phyloP scores from a whole-genome alignment of 2,329 filamentous ascomycete species.

The Emydomyces testavorans region DNA sequence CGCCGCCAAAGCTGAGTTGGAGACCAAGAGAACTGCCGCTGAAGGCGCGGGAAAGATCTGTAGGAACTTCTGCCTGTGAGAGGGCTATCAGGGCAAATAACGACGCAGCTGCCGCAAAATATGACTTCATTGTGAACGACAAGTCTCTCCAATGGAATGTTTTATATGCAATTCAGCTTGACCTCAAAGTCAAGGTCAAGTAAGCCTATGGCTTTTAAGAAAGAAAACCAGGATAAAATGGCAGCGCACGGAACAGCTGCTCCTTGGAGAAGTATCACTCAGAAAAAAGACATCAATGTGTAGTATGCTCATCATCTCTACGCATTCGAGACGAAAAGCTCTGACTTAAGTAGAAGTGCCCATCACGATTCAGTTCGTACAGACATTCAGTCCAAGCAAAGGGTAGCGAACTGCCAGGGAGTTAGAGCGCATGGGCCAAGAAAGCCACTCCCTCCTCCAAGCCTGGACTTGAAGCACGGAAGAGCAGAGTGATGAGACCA shows the following conservation, averaged over 20 bases:
- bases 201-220: too few species aligned
- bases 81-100: constrained; percentile 9
- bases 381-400: background rate
- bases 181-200: too few species aligned
- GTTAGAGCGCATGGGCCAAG: too few species aligned
- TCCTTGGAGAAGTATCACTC: background rate
- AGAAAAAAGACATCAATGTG: too few species aligned
- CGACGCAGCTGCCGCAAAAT: background rate
- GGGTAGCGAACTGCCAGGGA: background rate
- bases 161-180: too few species aligned
- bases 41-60: constrained; percentile 8
- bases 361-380: background rate
- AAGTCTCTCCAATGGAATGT: too few species aligned
- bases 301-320: background rate
- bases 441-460: background rate
- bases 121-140: background rate
- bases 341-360: constrained; percentile 1
- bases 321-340: background rate
- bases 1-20: constrained; percentile 13
- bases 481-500: background rate
- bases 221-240: too few species aligned
- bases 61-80: constrained; percentile 8
- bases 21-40: constrained; percentile 1
- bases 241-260: too few species aligned
- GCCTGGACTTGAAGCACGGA: background rate